Evolutionary conservation across 768 basidiomycete species (phyloP).

Genomic region (Mycena sanguinolenta): DNA sequence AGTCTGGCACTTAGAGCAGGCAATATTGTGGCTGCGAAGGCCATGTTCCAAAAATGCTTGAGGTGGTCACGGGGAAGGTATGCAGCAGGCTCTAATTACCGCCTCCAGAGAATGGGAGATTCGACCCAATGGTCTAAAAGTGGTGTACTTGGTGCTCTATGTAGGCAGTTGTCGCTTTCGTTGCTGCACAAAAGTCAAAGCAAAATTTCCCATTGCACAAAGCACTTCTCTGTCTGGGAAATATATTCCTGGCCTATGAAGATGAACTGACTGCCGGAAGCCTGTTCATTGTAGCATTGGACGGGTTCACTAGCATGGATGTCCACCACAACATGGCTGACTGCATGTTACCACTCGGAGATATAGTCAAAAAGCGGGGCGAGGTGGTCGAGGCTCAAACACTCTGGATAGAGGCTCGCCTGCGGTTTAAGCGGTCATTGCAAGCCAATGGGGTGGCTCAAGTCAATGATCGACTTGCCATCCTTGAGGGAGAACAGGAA

Average conservation of each 20-base stretch:
- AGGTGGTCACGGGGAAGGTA: neutral
- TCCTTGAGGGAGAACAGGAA: too few relatives aligned
- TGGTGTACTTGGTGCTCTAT: neutral
- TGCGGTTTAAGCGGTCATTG: too few relatives aligned
- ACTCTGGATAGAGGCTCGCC: neutral
- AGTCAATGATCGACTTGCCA: too few relatives aligned
- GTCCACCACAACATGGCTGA: too few relatives aligned
- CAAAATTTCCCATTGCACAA: neutral
- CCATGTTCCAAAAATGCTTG: neutral
- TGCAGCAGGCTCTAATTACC: neutral
- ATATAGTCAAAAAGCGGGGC: neutral
- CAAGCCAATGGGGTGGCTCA: too few relatives aligned
- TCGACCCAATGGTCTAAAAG: neutral
- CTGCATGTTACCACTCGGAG: conserved; percentile 1
- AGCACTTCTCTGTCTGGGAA: neutral
- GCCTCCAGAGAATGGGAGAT: neutral
- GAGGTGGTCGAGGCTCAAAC: neutral
- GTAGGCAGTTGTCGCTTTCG: neutral
- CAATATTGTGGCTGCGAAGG: neutral
- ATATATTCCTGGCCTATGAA: neutral
- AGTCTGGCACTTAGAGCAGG: neutral
- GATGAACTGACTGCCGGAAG: too few relatives aligned
- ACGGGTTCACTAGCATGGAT: too few relatives aligned
- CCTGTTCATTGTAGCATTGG: too few relatives aligned
- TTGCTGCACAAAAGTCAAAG: neutral